Evolutionary conservation across 2,329 filamentous ascomycete genomes (phyloP), one percentile per base, ranked within the genome.

Genomic region (Beauveria caledonica): DNA sequence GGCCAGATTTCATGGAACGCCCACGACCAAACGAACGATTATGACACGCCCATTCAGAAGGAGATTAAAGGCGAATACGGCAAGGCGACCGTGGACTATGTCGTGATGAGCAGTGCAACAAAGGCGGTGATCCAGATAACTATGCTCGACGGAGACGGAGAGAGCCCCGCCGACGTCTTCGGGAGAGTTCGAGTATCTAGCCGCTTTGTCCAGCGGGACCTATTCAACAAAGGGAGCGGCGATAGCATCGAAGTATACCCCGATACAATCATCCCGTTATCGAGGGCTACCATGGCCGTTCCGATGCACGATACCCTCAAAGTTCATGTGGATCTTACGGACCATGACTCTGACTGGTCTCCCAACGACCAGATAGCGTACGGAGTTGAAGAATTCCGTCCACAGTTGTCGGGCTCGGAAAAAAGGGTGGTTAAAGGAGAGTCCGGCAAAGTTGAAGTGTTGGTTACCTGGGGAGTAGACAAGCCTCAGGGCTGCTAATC

Each of bases 61-160:
- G 27, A 51, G 11, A 45, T 58, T 9, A 49, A 15, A 9, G 54
- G 54, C n/a, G 33, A 56, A 8, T 60, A 62, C 25, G 61, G 61
- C 42, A 40, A n/a, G 23, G 56, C 44, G 29, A 60, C 61, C 10
- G 44, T 60, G 13, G 25, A 51, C 17, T 60, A 62, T 27, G 23
- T 62, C 21, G 57, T 56, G 11, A 60, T 62, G 50, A 42, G 36
- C 23, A 51, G 44, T 23, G 56, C 49, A 3, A 17, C 29, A n/a
- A 8, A 53, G 25, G 61, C 51, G 5, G 23, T 15, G 11, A 19
- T 62, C 8, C 11, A 62, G 36, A 42, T 62, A 4, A 46, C 53
- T 6, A n/a, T 62, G 29, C 21, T 62, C 44, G 44, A 62, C 36
- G 61, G 61, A n/a, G 61, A 62, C 45, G 36, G 27, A 10, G 61